Percentiles rank a stretch among this genome's conserved stretches.
Evolutionary conservation across 768 basidiomycete genomes (phyloP).

Genomic region (Rhodotorula taiwanensis): DNA sequence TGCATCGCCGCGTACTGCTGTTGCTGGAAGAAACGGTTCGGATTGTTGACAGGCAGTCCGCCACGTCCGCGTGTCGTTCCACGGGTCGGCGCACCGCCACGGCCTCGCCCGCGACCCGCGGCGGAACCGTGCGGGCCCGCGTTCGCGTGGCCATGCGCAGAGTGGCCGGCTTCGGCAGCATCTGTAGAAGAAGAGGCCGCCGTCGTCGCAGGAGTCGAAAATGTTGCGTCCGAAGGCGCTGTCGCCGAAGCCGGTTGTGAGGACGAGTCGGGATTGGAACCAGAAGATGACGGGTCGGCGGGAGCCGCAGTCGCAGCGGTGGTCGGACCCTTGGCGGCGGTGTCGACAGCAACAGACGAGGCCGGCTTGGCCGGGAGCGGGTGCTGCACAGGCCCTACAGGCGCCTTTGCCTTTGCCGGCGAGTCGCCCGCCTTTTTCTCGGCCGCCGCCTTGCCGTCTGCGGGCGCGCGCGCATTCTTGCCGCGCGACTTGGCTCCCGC

Average conservation of each 20-base stretch:
- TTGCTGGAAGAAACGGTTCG: conserved; percentile 7
- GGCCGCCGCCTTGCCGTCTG: neutral
- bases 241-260: neutral
- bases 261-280: neutral
- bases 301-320: neutral
- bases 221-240: neutral
- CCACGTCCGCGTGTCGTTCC: conserved; percentile 1
- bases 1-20: conserved; percentile 3
- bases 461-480: no score
- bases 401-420: neutral
- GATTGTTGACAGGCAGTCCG: neutral
- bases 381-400: neutral
- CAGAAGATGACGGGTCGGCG: neutral
- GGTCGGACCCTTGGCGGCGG: neutral
- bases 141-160: neutral
- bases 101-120: neutral
- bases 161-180: neutral
- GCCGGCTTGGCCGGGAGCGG: neutral
- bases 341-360: conserved; percentile 1
- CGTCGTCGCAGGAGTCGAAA: conserved; percentile 17
- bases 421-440: conserved; percentile 4
- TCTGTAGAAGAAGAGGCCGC: conserved; percentile 18
- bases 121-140: neutral
- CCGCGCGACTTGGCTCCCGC: neutral
- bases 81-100: conserved; percentile 17